Conservation (phyloP, 2,329 filamentous ascomycete genomes). For the Ascochyta lentis region DNA sequence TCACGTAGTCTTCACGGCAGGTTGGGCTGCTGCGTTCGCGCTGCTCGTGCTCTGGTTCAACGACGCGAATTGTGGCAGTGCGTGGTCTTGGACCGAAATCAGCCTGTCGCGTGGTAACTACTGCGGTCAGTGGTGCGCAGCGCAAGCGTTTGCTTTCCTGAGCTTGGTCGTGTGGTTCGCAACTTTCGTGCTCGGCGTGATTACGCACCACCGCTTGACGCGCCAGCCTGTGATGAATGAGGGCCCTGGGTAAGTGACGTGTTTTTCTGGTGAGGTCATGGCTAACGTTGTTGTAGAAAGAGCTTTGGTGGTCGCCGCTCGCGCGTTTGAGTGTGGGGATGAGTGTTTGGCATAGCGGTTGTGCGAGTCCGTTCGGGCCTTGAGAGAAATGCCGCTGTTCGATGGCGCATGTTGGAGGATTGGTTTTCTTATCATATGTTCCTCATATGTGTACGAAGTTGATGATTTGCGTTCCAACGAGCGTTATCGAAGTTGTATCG, state of each 20-base stretch:
- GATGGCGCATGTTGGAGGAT: background rate
- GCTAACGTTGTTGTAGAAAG: slow-evolving; percentile 3
- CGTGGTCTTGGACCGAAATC: slow-evolving; percentile 63
- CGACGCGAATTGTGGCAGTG: slow-evolving; percentile 32
- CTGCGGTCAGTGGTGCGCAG: slow-evolving; percentile 75
- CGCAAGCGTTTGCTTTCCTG: slow-evolving; percentile 74
- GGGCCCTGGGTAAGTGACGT: slow-evolving; percentile 8
- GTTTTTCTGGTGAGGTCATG: background rate
- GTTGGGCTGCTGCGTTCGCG: slow-evolving; percentile 65
- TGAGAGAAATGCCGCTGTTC: background rate
- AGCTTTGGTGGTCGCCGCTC: slow-evolving; percentile 11
- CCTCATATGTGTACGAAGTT: background rate
- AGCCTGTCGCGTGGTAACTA: slow-evolving; percentile 45
- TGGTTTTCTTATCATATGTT: background rate
- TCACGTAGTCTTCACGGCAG: slow-evolving; percentile 63
- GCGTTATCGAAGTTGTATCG: background rate
- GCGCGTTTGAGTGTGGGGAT: background rate
- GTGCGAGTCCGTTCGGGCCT: background rate
- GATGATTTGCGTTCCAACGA: slow-evolving; percentile 2
- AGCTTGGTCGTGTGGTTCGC: slow-evolving; percentile 74
- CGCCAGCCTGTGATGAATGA: slow-evolving; percentile 13
- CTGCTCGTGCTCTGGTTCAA: slow-evolving; percentile 51
- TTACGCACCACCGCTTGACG: slow-evolving; percentile 29
- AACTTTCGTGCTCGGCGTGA: slow-evolving; percentile 50
- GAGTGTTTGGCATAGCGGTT: background rate